Base-by-base conservation (phyloP, 495 filamentous ascomycete species). In the Penicillium silybi region DNA sequence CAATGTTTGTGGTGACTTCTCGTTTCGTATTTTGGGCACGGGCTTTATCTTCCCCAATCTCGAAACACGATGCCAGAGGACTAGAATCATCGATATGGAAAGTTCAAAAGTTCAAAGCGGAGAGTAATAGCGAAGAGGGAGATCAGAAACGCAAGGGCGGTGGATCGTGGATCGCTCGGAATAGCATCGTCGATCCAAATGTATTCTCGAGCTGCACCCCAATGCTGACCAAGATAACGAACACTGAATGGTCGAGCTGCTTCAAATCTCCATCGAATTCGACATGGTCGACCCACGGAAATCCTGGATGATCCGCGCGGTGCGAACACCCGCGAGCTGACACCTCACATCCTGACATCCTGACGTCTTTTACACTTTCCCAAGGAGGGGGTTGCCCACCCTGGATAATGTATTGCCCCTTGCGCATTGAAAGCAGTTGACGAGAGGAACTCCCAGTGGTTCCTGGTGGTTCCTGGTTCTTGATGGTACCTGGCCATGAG, bases 271-370 rank as follows among this genome's bases (percentile, higher is more conserved):
- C 25, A 15, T 46, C 11, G 29, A 53, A 63, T 63, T 23, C 57
- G 46, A 52, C 59, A 50, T 32, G 22, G 20, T 54, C 11, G 54
- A 59, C 50, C 61, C 57, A 55, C 15, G 42, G 45, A 41, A 47
- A 64, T 62, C 58, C 52, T 38, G 51, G 49, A 41, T 48, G 58
- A 64, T 62, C 54, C 54, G 52, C 54, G 48, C 25, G 32, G 34
- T 19, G 49, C 43, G 34, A 50, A 49, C 50, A 44, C 44, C 35
- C 41, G 17, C 41, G 27, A 29, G 27, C 48, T 52, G 59, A 65
- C 48, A 63, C 37, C 54, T 65, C 62, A 65, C 54, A 65, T 63
- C 52, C 23, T 40, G 43, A 52, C 50, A 47, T 46, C 32, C n/a
- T 29, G 26, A 29, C 26, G 26, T 29, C 43, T 40, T 34, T 44